Evolutionary conservation across 106 monocot genomes (phyloP), one percentile per base, ranked within the genome.

Genomic region (Dactylorhiza incarnata): DNA sequence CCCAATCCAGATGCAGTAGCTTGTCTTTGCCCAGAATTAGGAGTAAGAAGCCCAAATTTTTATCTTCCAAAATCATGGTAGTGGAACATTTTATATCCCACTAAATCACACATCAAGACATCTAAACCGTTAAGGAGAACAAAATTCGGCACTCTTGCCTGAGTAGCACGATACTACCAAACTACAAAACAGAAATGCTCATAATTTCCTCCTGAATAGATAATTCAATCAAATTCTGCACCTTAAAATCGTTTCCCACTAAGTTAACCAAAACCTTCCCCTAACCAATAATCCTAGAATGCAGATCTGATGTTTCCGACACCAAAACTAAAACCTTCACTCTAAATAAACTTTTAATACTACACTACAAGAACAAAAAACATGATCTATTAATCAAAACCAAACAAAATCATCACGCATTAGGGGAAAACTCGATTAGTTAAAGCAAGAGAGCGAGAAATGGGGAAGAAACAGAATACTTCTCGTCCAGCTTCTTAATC

Each of bases 401-500:
- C 20, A 72, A 19, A 72, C 72, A 74, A 74, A 37, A 43, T 54
- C 10, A 73, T 24, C 0, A 73, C 49, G 25, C 6, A 19, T 23
- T 6, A 16, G 0, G 9, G n/a, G 49, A 56, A 25, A 72, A 71
- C 20, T 22, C 56, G 22, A 55, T 15, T 11, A 48, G 16, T 47
- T 45, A 52, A 72, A 52, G 53, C n/a, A 24, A 71, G 48, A 45
- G 37, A 37, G 37, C 37, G 37, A 73, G 26, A 44, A 67, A 17
- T 49, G 5, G 23, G 47, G 14, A n/a, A 71, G 51, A 23, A 61
- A 16, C 4, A 26, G 16, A 70, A 78, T 72, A 99, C 97, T 91
- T 93, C 11, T 97, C 97, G 50, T 97, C 89, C 43, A 88, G 86
- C 84, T 91, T 97, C 86, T 89, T 86, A 68, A 85, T 75, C 80